Conservation (phyloP, 768 basidiomycete genomes). For the Boletus reticulatus region DNA sequence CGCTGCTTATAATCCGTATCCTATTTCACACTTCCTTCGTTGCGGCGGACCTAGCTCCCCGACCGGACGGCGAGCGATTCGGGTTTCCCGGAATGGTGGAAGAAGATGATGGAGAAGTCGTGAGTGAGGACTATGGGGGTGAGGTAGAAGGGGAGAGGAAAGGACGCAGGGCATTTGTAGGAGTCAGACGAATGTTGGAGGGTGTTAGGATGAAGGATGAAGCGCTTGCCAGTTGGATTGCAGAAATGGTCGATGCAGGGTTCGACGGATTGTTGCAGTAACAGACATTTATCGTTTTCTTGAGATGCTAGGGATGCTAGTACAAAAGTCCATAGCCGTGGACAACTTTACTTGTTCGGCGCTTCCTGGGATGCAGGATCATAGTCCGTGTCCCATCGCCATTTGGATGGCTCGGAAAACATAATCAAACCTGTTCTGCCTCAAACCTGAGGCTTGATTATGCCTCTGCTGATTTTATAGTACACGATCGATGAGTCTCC, state of each 20-base stretch:
- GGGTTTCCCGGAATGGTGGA: constrained; percentile 85
- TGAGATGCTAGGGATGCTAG: not conserved
- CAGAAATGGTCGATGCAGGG: constrained; percentile 57
- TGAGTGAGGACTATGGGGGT: constrained; percentile 30
- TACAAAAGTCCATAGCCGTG: not conserved
- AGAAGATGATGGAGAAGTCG: constrained; percentile 70
- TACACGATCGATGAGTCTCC: constrained; percentile 84
- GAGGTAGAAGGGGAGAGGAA: constrained; percentile 69
- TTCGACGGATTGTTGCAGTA: constrained; percentile 33
- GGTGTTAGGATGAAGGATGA: constrained; percentile 67
- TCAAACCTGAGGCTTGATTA: constrained; percentile 69
- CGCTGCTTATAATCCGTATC: constrained; percentile 79
- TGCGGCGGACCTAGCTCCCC: constrained; percentile 58
- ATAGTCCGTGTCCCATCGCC: no score
- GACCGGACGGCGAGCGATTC: constrained; percentile 81
- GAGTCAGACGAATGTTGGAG: constrained; percentile 57
- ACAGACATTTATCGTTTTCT: not conserved
- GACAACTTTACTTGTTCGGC: not conserved
- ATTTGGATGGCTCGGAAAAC: no score
- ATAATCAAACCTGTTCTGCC: not conserved
- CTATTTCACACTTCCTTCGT: constrained; percentile 80
- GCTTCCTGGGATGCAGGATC: not conserved
- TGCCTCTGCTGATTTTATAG: constrained; percentile 76
- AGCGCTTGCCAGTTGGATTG: constrained; percentile 53
- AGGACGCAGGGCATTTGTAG: constrained; percentile 70